These are phyloP conservation scores for Claviceps africana DNA, from an alignment of 2,329 filamentous ascomycete species.

Conservation along the genomic window DNA sequence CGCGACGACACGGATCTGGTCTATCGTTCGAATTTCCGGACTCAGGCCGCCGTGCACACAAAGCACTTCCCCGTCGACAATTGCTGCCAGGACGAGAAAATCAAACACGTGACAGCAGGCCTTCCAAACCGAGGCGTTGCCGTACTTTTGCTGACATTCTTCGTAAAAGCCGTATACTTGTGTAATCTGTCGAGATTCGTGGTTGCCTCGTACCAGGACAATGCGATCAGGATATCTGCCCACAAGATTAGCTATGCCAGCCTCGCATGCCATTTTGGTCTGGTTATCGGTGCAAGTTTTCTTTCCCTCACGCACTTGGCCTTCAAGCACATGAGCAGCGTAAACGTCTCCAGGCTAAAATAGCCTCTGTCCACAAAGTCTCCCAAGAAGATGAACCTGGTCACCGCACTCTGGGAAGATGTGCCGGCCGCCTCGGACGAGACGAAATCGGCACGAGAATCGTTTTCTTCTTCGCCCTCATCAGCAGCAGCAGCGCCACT, in stretches of 20 bases:
- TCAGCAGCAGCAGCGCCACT: slow-evolving; percentile 38
- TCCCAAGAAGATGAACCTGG: slow-evolving; percentile 50
- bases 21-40: slow-evolving; percentile 88
- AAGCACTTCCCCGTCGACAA: slow-evolving; percentile 96
- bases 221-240: slow-evolving; percentile 83
- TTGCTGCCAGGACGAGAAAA: slow-evolving; percentile 88
- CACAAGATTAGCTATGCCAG: neutral
- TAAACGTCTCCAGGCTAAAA: slow-evolving; percentile 96
- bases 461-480: slow-evolving; percentile 33
- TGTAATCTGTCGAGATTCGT: slow-evolving; percentile 93
- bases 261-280: neutral
- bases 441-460: slow-evolving; percentile 21
- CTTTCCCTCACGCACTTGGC: slow-evolving; percentile 33
- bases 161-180: slow-evolving; percentile 99
- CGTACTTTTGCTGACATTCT: slow-evolving; percentile 95
- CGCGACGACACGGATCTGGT: slow-evolving; percentile 97
- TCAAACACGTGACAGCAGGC: slow-evolving; percentile 99
- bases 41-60: slow-evolving; percentile 90
- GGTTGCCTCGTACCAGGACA: slow-evolving; percentile 91
- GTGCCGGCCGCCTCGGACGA: slow-evolving; percentile 18
- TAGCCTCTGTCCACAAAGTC: slow-evolving; percentile 97
- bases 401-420: slow-evolving; percentile 36
- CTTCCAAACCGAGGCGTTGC: slow-evolving; percentile 99
- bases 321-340: slow-evolving; percentile 89
- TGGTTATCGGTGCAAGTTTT: neutral